Percentiles rank a stretch among this genome's conserved stretches.
These are phyloP conservation scores for Letharia lupina DNA, from an alignment of 495 filamentous ascomycete species.

Conservation along the genomic window DNA sequence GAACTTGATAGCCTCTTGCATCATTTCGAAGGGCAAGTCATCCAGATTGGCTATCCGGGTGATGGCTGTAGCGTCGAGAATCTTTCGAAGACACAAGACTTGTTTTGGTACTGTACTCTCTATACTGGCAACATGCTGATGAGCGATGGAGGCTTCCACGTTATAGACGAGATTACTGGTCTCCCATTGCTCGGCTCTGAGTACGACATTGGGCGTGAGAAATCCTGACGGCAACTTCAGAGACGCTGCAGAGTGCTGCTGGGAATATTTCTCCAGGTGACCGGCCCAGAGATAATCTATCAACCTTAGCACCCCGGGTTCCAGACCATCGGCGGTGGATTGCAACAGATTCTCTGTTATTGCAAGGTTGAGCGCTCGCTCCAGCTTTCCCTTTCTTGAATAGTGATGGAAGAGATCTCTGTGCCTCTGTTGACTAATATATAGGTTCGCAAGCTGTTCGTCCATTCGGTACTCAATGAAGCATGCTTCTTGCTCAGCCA, in stretches of 20 bases:
- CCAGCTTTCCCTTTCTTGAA: constrained; percentile 15
- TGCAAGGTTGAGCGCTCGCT: constrained; percentile 18
- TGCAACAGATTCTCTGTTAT: constrained; percentile 14
- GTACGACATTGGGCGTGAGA: neutral
- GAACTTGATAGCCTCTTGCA: constrained; percentile 29
- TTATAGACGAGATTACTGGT: neutral
- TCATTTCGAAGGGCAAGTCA: constrained; percentile 18
- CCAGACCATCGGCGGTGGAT: neutral
- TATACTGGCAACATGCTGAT: neutral
- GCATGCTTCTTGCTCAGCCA: constrained; percentile 23
- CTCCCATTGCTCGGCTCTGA: neutral
- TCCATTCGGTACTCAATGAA: constrained; percentile 31
- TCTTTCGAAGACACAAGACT: neutral
- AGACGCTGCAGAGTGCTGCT: neutral
- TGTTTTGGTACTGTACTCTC: neutral
- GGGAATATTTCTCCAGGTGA: neutral
- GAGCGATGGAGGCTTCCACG: neutral
- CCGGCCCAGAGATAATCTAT: constrained; percentile 1
- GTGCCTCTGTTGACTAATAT: neutral
- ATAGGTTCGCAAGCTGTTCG: constrained; percentile 23
- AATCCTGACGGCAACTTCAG: neutral
- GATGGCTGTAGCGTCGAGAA: neutral
- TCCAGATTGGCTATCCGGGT: neutral
- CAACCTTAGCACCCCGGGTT: constrained; percentile 9
- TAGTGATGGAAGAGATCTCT: constrained; percentile 9